Evolutionary conservation across 306 rosid species (phyloP), one percentile per base, ranked within the genome.

Genomic region (Psophocarpus tetragonolobus): DNA sequence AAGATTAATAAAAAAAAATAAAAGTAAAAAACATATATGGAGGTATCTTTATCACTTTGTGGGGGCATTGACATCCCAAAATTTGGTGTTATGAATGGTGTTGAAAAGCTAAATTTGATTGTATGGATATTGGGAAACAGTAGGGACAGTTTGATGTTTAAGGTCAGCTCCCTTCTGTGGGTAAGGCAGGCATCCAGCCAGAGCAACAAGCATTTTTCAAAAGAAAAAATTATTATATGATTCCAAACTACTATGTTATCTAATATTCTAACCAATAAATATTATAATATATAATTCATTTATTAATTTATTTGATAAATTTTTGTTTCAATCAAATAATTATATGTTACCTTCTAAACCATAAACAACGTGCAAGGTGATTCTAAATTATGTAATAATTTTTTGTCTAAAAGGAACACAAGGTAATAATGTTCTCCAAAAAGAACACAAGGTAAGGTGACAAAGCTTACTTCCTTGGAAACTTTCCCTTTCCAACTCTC

Each of bases 61-160:
- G 78, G 81, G 86, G 79, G 75, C 83, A 71, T 27, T 60, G 71
- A 51, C 62, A 39, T 73, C 63, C 39, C 33, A 26, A 56, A 51
- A 70, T 35, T 39, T 18, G 61, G 0, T 20, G 23, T 44, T 23
- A 39, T 62, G 51, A 57, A 42, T 67, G 42, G 30, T 27, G 17
- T 21, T 47, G 48, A 73, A 73, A 77, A 58, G 73, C 33, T 57
- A 50, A 56, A 63, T 51, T 36, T 39, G 56, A 48, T 29, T 79
- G 74, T 77, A 47, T 73, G 61, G 71, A 65, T 50, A 58, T 42
- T 8, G 78, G 85, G 85, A 80, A 70, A 17, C 77, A 87, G 50
- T 35, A 41, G 50, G 78, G 78, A 44, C 51, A 47, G 20, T 1
- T 29, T 29, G 4, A 51, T 54, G n/a, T 47, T 51, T 23, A 38